Conservation (phyloP, 208 protist species). For the Vickermania spadyakhi region DNA sequence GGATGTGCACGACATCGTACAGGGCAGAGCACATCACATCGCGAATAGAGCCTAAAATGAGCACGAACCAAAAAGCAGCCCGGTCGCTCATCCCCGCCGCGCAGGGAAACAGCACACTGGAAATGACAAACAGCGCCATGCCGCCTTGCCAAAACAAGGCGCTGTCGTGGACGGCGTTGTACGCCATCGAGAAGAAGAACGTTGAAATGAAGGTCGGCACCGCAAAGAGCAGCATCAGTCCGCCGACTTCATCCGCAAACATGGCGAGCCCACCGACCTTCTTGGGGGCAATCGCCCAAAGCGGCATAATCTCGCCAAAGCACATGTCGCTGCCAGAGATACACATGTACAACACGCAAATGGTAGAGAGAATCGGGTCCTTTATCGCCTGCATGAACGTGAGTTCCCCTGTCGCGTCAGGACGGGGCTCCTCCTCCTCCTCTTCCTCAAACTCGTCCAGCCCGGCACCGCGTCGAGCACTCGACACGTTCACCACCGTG, state of each 20-base stretch:
- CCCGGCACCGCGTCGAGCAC: background rate
- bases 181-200: constrained; percentile 30
- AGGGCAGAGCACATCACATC: constrained; percentile 38
- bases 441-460: background rate
- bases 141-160: constrained; percentile 30
- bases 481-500: background rate
- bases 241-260: constrained; percentile 22
- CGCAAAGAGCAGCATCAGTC: constrained; percentile 32
- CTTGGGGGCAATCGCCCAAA: constrained; percentile 45
- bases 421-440: background rate
- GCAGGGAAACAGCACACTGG: constrained; percentile 8
- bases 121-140: constrained; percentile 6
- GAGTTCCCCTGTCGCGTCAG: background rate
- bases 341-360: constrained; percentile 45
- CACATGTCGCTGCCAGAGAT: constrained; percentile 34
- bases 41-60: constrained; percentile 20
- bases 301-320: constrained; percentile 34
- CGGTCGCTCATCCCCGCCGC: background rate
- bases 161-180: constrained; percentile 21
- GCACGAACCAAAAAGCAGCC: constrained; percentile 12
- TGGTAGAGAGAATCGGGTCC: background rate
- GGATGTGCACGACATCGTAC: constrained; percentile 42
- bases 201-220: constrained; percentile 38
- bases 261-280: constrained; percentile 33
- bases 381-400: background rate